Evolutionary conservation across 768 basidiomycete species (phyloP).

Genomic region (Stropharia rugosoannulata): DNA sequence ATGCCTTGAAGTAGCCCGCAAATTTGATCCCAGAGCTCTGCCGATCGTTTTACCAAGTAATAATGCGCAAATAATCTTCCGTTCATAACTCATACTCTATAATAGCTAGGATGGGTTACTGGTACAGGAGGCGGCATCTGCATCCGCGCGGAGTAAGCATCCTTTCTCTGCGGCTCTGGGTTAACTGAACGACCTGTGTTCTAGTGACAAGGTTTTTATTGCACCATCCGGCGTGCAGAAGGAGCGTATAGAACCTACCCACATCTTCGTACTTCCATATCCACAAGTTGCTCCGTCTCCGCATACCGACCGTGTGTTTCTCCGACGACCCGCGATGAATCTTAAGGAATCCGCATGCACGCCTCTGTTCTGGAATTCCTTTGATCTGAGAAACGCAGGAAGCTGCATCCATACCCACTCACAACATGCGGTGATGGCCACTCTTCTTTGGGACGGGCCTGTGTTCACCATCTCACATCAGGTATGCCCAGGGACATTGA

Average conservation of each 20-base stretch:
- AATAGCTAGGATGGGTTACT: slow-evolving; percentile 83
- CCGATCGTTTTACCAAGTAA: slow-evolving; percentile 69
- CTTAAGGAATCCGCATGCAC: slow-evolving; percentile 89
- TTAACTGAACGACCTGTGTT: not conserved
- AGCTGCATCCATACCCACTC: slow-evolving; percentile 93
- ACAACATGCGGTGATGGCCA: slow-evolving; percentile 88
- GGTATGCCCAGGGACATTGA: slow-evolving; percentile 33
- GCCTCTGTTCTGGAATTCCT: slow-evolving; percentile 91
- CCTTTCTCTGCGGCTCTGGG: not conserved
- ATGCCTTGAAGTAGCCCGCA: slow-evolving; percentile 60
- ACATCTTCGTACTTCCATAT: slow-evolving; percentile 87
- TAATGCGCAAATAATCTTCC: slow-evolving; percentile 1
- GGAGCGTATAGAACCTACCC: slow-evolving; percentile 77
- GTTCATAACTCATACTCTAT: not conserved
- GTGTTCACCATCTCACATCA: slow-evolving; percentile 84
- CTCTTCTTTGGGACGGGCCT: slow-evolving; percentile 69
- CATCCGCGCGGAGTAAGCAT: slow-evolving; percentile 62
- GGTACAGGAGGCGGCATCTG: slow-evolving; percentile 85
- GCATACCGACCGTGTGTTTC: slow-evolving; percentile 70
- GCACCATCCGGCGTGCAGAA: slow-evolving; percentile 92
- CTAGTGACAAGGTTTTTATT: slow-evolving; percentile 77
- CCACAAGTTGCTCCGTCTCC: slow-evolving; percentile 62
- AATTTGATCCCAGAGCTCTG: slow-evolving; percentile 89
- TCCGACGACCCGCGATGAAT: slow-evolving; percentile 67
- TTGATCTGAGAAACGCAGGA: slow-evolving; percentile 72